These are phyloP conservation scores for Rhypophila decipiens DNA, from an alignment of 495 filamentous ascomycete species.

Conservation along the genomic window DNA sequence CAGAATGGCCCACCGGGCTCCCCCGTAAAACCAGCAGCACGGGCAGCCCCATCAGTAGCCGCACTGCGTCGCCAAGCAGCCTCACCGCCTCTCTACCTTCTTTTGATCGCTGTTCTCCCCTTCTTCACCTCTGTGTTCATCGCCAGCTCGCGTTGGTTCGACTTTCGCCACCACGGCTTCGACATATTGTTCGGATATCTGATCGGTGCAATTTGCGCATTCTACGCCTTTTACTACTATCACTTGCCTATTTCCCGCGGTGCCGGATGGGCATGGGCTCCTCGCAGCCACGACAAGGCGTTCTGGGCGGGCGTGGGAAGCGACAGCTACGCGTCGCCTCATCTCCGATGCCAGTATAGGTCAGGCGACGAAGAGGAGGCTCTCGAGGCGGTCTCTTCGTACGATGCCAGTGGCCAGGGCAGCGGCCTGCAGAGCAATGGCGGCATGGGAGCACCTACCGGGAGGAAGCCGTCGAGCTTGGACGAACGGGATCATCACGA, in stretches of 20 bases:
- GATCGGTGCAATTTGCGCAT: constrained; percentile 48
- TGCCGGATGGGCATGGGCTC: constrained; percentile 52
- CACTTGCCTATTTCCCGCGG: constrained; percentile 61
- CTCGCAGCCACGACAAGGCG: constrained; percentile 43
- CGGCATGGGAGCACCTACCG: not conserved
- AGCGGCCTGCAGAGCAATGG: constrained; percentile 8
- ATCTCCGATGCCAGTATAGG: constrained; percentile 25
- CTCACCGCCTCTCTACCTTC: constrained; percentile 62
- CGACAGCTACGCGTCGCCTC: constrained; percentile 39
- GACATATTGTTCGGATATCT: constrained; percentile 75
- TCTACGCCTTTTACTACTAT: constrained; percentile 50
- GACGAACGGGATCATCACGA: constrained; percentile 6
- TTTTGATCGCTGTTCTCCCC: constrained; percentile 60
- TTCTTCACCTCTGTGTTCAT: constrained; percentile 51
- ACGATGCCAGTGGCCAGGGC: constrained; percentile 9
- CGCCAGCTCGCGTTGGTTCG: constrained; percentile 60
- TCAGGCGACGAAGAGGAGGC: constrained; percentile 32
- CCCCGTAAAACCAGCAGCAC: constrained; percentile 30
- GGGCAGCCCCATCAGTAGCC: constrained; percentile 39
- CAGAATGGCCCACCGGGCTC: constrained; percentile 16
- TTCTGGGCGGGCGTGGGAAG: constrained; percentile 60
- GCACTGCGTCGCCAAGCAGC: constrained; percentile 57
- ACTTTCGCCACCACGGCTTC: constrained; percentile 84
- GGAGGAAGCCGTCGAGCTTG: constrained; percentile 6
- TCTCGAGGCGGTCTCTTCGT: not conserved